Base-by-base conservation (phyloP, 1,139 yeast species). In the Pichia sp. region DNA sequence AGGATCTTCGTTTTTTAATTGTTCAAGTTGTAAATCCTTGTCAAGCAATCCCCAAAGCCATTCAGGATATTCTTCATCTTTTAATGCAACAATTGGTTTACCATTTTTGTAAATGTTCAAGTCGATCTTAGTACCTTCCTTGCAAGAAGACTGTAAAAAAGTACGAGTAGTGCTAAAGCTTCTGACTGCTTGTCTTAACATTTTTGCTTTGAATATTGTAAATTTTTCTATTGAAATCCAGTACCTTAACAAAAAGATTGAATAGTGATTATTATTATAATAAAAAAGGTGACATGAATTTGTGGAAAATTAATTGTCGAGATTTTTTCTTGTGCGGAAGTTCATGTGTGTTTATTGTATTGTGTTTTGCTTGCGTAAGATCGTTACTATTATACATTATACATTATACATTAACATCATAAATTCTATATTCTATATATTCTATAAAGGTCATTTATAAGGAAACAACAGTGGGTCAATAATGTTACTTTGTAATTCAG, bases 21-120 rank as follows among this genome's bases (percentile, higher is more conserved):
- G 71, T 29, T 72, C 75, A 50, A 75, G 70, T 60, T 76, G 79
- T 35, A 74, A 74, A 39, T 73, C 74, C 50, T 77, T 72, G 63
- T 89, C 95, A 42, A 89, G 75, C 53, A 87, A 73, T n/a, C 75
- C 79, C 98, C 98, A 92, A 51, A 92, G 75, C 97, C 97, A 92
- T 44, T 76, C 87, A 3, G 98, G 98, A 63, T 92, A 92, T 60
- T 90, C 96, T 39, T 74, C 71, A 63, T 92, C 97, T 54, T 84
- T 86, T 49, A 84, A 69, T 2, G 98, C 97, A 6, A 88, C 82
- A n/a, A 95, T 92, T 57, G 89, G 96, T 54, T 83, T 80, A 28
- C 94, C 95, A 37, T 76, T 73, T 64, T 89, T 89, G 62, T 76
- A 79, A 48, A 92, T 75, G 59, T 86, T 86, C 61, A 90, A 70